A percentile compares a stretch with the other conserved stretches of the same genome.
These are phyloP conservation scores for Saturnispora sekii DNA, from an alignment of 805 yeast species.

Conservation along the genomic window DNA sequence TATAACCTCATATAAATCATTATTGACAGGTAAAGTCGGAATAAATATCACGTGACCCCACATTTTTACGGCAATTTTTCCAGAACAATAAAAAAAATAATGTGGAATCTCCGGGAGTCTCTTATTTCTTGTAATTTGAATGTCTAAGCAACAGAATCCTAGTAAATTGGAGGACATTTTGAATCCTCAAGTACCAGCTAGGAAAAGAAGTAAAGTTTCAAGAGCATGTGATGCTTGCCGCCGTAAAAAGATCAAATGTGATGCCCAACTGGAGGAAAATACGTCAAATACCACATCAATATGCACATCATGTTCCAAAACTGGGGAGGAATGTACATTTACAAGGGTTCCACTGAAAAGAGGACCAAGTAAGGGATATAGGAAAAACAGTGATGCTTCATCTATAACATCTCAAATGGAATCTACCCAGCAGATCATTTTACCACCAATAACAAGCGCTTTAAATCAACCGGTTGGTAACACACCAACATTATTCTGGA, in stretches of 20 bases:
- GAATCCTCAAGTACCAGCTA: slow-evolving; percentile 19
- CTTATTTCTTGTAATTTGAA: too few relatives aligned
- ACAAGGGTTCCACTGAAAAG: slow-evolving; percentile 65
- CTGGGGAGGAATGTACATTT: slow-evolving; percentile 54
- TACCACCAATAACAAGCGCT: slow-evolving; percentile 20
- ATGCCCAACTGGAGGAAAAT: slow-evolving; percentile 41
- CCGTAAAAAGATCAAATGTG: slow-evolving; percentile 62
- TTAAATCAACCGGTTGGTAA: background rate
- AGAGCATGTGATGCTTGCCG: slow-evolving; percentile 79
- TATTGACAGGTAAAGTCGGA: too few relatives aligned
- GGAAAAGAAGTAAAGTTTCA: slow-evolving; percentile 64
- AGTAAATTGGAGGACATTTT: too few relatives aligned
- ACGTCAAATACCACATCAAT: slow-evolving; percentile 38
- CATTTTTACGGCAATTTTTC: too few relatives aligned
- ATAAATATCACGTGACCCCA: too few relatives aligned
- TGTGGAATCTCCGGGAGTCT: too few relatives aligned
- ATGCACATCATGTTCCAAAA: slow-evolving; percentile 56
- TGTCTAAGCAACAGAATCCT: background rate
- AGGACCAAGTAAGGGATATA: slow-evolving; percentile 70
- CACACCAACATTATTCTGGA: slow-evolving; percentile 38
- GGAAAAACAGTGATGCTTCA: slow-evolving; percentile 9
- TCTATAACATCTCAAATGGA: background rate
- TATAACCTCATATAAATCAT: too few relatives aligned
- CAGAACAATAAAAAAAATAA: too few relatives aligned
- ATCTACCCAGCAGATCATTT: slow-evolving; percentile 14